Evolutionary conservation across 768 basidiomycete genomes (phyloP).

Genomic region (Suillus spraguei): DNA sequence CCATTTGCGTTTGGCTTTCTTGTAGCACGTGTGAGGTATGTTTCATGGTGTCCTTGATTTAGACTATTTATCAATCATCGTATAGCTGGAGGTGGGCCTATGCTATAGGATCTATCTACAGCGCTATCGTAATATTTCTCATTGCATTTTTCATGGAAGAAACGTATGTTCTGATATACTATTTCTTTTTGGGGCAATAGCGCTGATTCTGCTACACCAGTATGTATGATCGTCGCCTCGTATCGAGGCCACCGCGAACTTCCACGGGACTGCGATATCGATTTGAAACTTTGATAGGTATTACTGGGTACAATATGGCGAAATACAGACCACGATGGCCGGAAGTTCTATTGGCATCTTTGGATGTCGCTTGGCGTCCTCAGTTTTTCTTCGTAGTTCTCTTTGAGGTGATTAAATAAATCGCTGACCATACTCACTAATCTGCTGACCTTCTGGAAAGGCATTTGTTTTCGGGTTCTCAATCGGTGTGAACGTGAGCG

Average conservation of each 20-base stretch:
- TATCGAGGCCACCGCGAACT: slow-evolving; percentile 18
- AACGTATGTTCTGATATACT: slow-evolving; percentile 36
- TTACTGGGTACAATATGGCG: slow-evolving; percentile 50
- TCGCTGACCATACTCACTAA: background rate
- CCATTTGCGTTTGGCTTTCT: slow-evolving; percentile 35
- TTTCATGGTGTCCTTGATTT: background rate
- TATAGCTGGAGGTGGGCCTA: slow-evolving; percentile 53
- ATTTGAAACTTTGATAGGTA: slow-evolving; percentile 48
- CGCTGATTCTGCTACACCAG: slow-evolving; percentile 27
- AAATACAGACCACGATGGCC: slow-evolving; percentile 47
- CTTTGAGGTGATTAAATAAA: slow-evolving; percentile 37
- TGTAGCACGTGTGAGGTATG: slow-evolving; percentile 28
- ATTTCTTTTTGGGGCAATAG: background rate
- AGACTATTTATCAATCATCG: background rate
- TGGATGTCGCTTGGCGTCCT: slow-evolving; percentile 51
- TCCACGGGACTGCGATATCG: slow-evolving; percentile 40
- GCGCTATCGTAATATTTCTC: slow-evolving; percentile 45
- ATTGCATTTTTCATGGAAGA: slow-evolving; percentile 53
- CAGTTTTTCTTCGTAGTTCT: slow-evolving; percentile 43
- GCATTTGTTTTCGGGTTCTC: slow-evolving; percentile 51
- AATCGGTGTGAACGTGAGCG: slow-evolving; percentile 46
- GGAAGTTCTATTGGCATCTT: slow-evolving; percentile 33
- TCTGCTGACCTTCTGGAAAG: slow-evolving; percentile 21
- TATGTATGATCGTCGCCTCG: slow-evolving; percentile 46
- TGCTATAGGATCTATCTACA: slow-evolving; percentile 52